Evolutionary conservation across 1,284 basidiomycete species (phyloP).

Genomic region (Trichosporon asahii): DNA sequence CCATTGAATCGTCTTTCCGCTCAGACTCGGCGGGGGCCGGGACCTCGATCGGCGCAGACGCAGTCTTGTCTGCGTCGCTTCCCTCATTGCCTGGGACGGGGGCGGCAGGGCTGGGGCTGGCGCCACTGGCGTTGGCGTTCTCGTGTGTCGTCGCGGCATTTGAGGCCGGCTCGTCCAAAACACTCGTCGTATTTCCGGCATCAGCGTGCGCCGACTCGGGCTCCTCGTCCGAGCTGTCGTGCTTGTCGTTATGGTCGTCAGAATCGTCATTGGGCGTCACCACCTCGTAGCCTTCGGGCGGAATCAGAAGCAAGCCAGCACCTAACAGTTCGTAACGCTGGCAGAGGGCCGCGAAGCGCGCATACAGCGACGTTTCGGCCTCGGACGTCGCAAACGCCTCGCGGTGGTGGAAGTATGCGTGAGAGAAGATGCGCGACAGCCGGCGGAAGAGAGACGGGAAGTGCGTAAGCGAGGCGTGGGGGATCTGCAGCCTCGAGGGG

Average conservation of each 20-base stretch:
- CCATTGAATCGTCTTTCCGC: neutral
- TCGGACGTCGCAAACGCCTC: slow-evolving; percentile 61
- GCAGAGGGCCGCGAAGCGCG: slow-evolving; percentile 80
- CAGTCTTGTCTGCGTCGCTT: neutral
- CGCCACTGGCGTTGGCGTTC: neutral
- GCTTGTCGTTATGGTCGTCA: slow-evolving; percentile 18
- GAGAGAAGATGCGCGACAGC: slow-evolving; percentile 89
- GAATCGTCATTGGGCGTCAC: slow-evolving; percentile 14
- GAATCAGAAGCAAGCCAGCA: slow-evolving; percentile 74
- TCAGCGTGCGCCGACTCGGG: neutral
- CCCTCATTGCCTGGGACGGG: neutral
- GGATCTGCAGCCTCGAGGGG: slow-evolving; percentile 82
- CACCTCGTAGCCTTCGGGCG: slow-evolving; percentile 40
- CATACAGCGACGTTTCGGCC: slow-evolving; percentile 84
- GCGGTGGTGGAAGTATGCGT: slow-evolving; percentile 90
- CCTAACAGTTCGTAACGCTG: slow-evolving; percentile 75
- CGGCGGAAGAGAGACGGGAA: slow-evolving; percentile 67
- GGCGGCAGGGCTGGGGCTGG: neutral
- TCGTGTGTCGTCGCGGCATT: neutral
- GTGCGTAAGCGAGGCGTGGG: slow-evolving; percentile 73
- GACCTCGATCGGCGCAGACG: neutral
- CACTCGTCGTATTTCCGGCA: slow-evolving; percentile 1
- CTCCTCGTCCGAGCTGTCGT: slow-evolving; percentile 26
- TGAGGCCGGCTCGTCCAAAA: neutral
- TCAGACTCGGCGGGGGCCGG: neutral